These are phyloP conservation scores for Solanum appendiculatum DNA, from an alignment of 257 asterid genomes.

Conservation along the genomic window DNA sequence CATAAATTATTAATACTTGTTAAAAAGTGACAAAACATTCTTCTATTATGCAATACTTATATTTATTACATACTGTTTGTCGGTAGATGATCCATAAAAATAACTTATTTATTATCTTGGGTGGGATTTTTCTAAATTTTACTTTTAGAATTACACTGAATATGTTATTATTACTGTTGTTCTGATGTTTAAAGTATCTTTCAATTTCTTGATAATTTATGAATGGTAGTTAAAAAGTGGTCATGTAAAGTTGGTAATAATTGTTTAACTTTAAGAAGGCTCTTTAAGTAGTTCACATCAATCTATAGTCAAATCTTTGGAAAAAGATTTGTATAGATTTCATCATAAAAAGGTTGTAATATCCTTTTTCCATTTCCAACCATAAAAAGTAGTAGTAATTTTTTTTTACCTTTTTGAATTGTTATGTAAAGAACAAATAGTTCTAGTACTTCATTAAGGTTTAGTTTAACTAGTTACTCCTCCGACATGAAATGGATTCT, in stretches of 20 bases:
- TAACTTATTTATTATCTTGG: no score
- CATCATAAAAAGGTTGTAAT: background rate
- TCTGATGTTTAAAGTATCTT: background rate
- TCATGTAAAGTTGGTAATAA: background rate
- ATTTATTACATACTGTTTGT: background rate
- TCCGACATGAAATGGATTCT: background rate
- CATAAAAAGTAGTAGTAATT: no score
- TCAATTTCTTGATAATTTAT: background rate
- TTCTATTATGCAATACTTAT: background rate
- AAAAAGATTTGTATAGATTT: background rate
- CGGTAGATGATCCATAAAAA: background rate
- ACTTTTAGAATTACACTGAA: background rate
- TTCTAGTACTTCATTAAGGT: background rate
- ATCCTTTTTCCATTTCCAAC: background rate
- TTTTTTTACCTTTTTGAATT: background rate
- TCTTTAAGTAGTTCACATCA: background rate
- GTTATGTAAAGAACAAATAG: background rate
- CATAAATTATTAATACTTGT: background rate
- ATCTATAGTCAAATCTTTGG: background rate
- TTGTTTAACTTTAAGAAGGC: background rate
- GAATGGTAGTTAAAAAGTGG: background rate
- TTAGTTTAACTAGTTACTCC: background rate
- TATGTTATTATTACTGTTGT: background rate
- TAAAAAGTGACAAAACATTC: background rate
- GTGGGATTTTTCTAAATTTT: rapidly evolving